A percentile compares a stretch with the other conserved stretches of the same genome.
These are phyloP conservation scores for Zymoseptoria brevis DNA, from an alignment of 2,329 filamentous ascomycete genomes.

Conservation along the genomic window DNA sequence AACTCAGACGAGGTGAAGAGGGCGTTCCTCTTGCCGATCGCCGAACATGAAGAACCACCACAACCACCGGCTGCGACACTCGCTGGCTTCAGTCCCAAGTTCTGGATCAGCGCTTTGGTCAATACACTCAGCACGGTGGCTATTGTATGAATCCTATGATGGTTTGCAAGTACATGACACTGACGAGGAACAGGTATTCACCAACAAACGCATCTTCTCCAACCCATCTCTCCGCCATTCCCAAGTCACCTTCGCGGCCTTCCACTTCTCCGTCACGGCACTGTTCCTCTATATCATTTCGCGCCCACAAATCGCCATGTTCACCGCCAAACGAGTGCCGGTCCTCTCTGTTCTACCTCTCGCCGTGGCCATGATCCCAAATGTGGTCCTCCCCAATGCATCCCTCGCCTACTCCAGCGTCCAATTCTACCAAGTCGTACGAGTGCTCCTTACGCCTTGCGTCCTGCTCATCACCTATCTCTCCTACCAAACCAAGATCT, in stretches of 20 bases:
- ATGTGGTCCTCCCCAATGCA: slow-evolving; percentile 61
- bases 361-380: slow-evolving; percentile 59
- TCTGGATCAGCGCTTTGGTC: slow-evolving; percentile 17
- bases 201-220: slow-evolving; percentile 62
- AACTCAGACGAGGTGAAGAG: slow-evolving; percentile 13
- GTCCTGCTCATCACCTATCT: slow-evolving; percentile 59
- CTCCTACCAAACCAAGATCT: slow-evolving; percentile 51
- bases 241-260: slow-evolving; percentile 59
- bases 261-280: slow-evolving; percentile 61
- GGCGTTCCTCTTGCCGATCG: slow-evolving; percentile 9
- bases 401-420: slow-evolving; percentile 60
- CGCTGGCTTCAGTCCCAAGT: slow-evolving; percentile 8
- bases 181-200: slow-evolving; percentile 49
- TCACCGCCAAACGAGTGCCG: slow-evolving; percentile 49
- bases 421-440: slow-evolving; percentile 62
- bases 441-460: slow-evolving; percentile 58
- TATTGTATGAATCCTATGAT: slow-evolving; percentile 10
- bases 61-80: neutral
- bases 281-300: slow-evolving; percentile 56
- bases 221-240: slow-evolving; percentile 53
- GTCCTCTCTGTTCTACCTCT: slow-evolving; percentile 54
- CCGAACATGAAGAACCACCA: slow-evolving; percentile 10
- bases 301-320: slow-evolving; percentile 50
- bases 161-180: neutral
- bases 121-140: slow-evolving; percentile 17